Evolutionary conservation across 139 green algal species (phyloP), one percentile per base, ranked within the genome.

Genomic region (Chlamydomonas schloesseri): DNA sequence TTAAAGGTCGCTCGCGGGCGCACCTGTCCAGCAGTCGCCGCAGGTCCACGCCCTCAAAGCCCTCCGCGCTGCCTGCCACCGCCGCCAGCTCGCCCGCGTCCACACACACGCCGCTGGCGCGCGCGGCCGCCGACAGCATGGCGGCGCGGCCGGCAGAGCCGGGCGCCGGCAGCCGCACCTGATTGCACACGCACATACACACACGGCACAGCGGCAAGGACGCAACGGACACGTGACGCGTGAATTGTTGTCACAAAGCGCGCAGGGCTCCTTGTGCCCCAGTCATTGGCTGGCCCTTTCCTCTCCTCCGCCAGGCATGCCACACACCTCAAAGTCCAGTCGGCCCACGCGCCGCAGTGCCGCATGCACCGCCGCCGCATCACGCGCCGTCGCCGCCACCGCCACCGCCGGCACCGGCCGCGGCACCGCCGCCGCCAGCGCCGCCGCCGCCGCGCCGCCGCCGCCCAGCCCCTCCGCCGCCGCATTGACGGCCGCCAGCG

Each of bases 21-120:
- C 69, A 79, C 81, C 96, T 87, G 36, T 98, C 96, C 71, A 95
- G 57, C 77, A 98, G 81, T 31, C 94, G 85, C 2, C 71, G 55
- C 73, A 98, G 75, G 90, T 98, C 96, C 13, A 71, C 77, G 0
- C 92, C 92, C 73, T 98, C 94, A 84, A 93, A 97, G n/a, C 95
- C 94, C 34, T 98, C 95, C 9, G 91, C 91, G 20, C 73, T 36
- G 20, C 67, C 74, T 20, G 91, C 93, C 81, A 87, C 81, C 69
- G 46, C 69, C 81, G 53, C 81, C 81, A 79, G 46, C 81, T 68
- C 68, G 1, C 0, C 89, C 81, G 34, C 72, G 69, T 80, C 64
- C 21, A 77, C 53, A 0, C 42, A 55, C 78, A 91, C 24, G 15
- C 91, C 93, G 2, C 86, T 71, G 3, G 28, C 31, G 23, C 37